Base-by-base conservation (phyloP, 192 early-diverging fungal genomes). In the Rhizophagus sp. region DNA sequence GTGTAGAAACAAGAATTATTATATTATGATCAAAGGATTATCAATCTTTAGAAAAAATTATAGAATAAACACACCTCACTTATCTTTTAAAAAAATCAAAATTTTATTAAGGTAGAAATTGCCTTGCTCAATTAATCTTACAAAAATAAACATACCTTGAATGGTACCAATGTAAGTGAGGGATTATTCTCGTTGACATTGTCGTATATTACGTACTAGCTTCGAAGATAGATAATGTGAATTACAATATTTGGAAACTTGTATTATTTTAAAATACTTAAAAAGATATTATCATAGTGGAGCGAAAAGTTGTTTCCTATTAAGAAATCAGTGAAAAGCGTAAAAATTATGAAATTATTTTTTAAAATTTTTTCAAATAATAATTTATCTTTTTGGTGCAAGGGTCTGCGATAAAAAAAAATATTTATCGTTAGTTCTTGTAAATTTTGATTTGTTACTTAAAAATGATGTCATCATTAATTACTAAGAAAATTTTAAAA, bases 81-180 rank as follows among this genome's bases (percentile, higher is more conserved):
- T 57, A 57, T 57, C 52, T 57, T 57, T 57, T 22, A 22, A 52
- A 52, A 52, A 52, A 52, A 17, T 57, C 52, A 57, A 57, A n/a
- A 52, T 5, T 17, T 57, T 22, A 57, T 57, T n/a, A 1, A 7
- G 52, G 4, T 22, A 22, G 3, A 57, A 57, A 57, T 1, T 57
- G 17, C 17, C 19, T 41, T 57, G 52, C 6, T n/a, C 6, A 57
- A 47, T 52, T 52, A 3, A 57, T 57, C 5, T 22, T 22, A 57
- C 52, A 57, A 57, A 57, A 57, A 57, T 57, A 57, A 57, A 57
- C 52, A 57, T 57, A 57, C 52, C 52, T 57, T 57, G 52, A 57
- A 57, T 57, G 52, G 17, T 57, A 57, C 52, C 52, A 57, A 57
- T 57, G 19, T 57, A 57, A 57, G 17, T 57, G 52, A 22, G 52